A percentile compares a stretch with the other conserved stretches of the same genome.
These are phyloP conservation scores for Chlamydomonas schloesseri DNA, from an alignment of 139 green algal genomes.

Conservation along the genomic window DNA sequence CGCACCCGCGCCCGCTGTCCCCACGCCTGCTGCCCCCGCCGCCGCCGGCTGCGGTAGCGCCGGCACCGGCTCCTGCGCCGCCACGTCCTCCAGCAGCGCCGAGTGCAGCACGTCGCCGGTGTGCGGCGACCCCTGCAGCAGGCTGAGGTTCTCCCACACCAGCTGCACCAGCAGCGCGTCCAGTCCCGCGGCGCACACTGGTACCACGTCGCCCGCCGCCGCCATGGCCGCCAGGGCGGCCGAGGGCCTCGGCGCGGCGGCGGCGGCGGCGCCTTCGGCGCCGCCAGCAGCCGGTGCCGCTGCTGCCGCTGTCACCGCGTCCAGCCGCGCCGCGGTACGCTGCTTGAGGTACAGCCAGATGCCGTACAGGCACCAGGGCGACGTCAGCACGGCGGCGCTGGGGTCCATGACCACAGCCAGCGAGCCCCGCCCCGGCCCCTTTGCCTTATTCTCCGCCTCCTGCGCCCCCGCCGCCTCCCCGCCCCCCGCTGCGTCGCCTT, in stretches of 20 bases:
- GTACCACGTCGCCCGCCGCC: background rate
- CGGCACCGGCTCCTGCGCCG: background rate
- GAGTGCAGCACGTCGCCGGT: background rate
- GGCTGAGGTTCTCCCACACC: slow-evolving; percentile 38
- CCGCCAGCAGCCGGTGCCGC: background rate
- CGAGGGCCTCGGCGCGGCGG: background rate
- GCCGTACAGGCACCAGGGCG: slow-evolving; percentile 31
- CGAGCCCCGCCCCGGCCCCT: too few species aligned
- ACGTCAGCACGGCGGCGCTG: slow-evolving; percentile 1
- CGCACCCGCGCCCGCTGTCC: too few species aligned
- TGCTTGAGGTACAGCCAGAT: slow-evolving; percentile 19
- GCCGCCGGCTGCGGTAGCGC: background rate
- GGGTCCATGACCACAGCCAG: background rate
- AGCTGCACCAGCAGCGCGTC: slow-evolving; percentile 29
- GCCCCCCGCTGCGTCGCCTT: background rate
- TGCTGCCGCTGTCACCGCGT: background rate
- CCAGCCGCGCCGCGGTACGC: background rate
- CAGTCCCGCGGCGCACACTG: background rate
- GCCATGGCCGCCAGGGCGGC: background rate
- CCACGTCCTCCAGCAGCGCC: slow-evolving; percentile 6
- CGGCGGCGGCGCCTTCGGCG: background rate
- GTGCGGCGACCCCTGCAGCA: background rate
- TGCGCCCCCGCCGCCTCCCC: too few species aligned
- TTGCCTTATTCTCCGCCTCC: too few species aligned
- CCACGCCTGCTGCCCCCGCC: too few species aligned